Evolutionary conservation across 345 rosid genomes (phyloP).

Genomic region (Syzygium aqueum): DNA sequence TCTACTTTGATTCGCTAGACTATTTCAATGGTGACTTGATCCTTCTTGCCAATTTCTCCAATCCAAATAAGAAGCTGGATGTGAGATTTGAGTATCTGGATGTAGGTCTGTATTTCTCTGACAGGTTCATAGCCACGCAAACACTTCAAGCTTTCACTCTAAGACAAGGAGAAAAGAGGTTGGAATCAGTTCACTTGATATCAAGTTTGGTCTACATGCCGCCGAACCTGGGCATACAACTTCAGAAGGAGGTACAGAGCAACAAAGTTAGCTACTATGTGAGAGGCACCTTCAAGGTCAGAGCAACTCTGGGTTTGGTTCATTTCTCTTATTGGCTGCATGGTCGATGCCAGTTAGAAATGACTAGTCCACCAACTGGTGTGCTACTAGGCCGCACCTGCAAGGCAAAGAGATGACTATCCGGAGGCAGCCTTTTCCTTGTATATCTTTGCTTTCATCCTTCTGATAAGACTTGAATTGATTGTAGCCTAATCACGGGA

Average conservation of each 20-base stretch:
- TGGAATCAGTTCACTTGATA: slow-evolving; percentile 49
- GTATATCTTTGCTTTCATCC: not conserved
- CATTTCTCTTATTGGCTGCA: slow-evolving; percentile 76
- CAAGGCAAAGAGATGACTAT: slow-evolving; percentile 48
- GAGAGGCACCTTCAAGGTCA: slow-evolving; percentile 59
- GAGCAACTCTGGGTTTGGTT: slow-evolving; percentile 55
- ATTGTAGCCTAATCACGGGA: not conserved
- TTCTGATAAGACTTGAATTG: slow-evolving; percentile 5
- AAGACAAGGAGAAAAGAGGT: slow-evolving; percentile 39
- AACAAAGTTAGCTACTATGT: slow-evolving; percentile 52
- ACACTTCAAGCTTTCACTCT: slow-evolving; percentile 56
- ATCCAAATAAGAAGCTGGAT: slow-evolving; percentile 62
- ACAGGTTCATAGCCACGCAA: slow-evolving; percentile 51
- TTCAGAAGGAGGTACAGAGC: slow-evolving; percentile 56
- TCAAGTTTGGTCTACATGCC: slow-evolving; percentile 81
- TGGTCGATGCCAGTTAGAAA: slow-evolving; percentile 52
- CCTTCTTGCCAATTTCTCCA: slow-evolving; percentile 61
- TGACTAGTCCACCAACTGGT: slow-evolving; percentile 79
- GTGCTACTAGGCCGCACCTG: slow-evolving; percentile 46
- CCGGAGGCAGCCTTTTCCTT: not conserved
- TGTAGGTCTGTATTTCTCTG: slow-evolving; percentile 55
- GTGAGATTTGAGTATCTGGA: slow-evolving; percentile 49
- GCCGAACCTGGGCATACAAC: slow-evolving; percentile 38
- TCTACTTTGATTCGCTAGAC: slow-evolving; percentile 73
- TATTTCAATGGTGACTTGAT: slow-evolving; percentile 74